These are phyloP conservation scores for Tulasnella sp. DNA, from an alignment of 768 basidiomycete species.

Conservation along the genomic window DNA sequence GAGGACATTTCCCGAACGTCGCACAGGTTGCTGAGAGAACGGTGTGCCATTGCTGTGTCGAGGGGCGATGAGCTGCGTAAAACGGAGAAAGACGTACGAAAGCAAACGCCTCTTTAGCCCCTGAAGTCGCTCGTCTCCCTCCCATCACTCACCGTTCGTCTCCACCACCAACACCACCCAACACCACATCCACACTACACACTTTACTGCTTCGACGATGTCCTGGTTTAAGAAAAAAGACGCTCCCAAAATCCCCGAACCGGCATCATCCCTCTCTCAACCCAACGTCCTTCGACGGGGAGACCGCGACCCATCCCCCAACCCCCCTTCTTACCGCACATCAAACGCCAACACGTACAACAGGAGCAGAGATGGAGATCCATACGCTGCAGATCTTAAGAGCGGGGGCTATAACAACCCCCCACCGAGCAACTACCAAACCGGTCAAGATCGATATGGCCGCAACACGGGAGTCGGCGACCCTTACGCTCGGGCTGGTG, in stretches of 20 bases:
- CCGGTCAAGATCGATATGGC: conserved; percentile 32
- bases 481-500: conserved; percentile 56
- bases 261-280: conserved; percentile 26
- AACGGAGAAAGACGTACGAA: neutral
- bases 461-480: conserved; percentile 51
- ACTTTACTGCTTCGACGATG: conserved; percentile 42
- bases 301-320: conserved; percentile 37
- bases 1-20: no score
- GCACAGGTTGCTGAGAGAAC: neutral
- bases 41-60: neutral
- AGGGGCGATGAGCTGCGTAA: neutral
- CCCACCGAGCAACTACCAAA: neutral
- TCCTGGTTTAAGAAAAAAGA: conserved; percentile 66
- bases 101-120: neutral
- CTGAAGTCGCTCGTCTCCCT: neutral
- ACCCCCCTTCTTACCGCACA: conserved; percentile 42
- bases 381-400: neutral
- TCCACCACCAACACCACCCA: neutral
- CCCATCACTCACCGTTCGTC: neutral
- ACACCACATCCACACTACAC: neutral
- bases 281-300: conserved; percentile 33
- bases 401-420: conserved; percentile 8
- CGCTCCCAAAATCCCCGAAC: conserved; percentile 64
- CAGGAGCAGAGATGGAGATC: conserved; percentile 62
- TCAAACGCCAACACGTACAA: conserved; percentile 57